Percentiles rank a stretch among this genome's conserved stretches.
These are phyloP conservation scores for Inga leiocalycina DNA, from an alignment of 306 rosid species.

Conservation along the genomic window DNA sequence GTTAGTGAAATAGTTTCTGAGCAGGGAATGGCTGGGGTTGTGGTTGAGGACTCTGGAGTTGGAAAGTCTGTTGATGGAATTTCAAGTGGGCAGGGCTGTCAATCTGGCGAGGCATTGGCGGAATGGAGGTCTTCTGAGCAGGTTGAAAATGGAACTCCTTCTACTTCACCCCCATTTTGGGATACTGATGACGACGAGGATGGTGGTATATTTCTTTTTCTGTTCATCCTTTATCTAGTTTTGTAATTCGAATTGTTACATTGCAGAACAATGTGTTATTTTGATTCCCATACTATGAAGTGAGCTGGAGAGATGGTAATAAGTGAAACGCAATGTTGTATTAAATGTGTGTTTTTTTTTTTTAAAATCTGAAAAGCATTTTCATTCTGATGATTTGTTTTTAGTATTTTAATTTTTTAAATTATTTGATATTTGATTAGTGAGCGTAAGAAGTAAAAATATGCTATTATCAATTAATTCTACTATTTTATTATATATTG, in stretches of 20 bases:
- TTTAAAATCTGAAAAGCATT: not conserved
- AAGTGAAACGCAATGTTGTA: not conserved
- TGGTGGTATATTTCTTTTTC: slow-evolving; percentile 54
- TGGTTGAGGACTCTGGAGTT: slow-evolving; percentile 75
- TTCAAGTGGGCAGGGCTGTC: slow-evolving; percentile 79
- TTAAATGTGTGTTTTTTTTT: slow-evolving; percentile 1
- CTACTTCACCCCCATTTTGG: slow-evolving; percentile 97
- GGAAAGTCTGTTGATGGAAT: slow-evolving; percentile 73
- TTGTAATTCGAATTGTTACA: not conserved
- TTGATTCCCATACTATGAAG: not conserved
- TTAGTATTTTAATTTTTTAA: slow-evolving; percentile 9
- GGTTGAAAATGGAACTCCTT: slow-evolving; percentile 93
- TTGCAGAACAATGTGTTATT: not conserved
- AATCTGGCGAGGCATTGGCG: slow-evolving; percentile 86
- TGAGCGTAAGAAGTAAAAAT: not conserved
- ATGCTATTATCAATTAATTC: not conserved
- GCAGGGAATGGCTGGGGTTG: slow-evolving; percentile 81
- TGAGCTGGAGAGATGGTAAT: slow-evolving; percentile 26
- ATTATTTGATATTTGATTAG: slow-evolving; percentile 5
- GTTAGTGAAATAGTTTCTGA: slow-evolving; percentile 46
- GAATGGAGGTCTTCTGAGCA: slow-evolving; percentile 99
- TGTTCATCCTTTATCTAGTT: not conserved
- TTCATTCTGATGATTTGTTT: not conserved
- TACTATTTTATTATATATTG: not conserved
- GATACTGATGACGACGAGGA: slow-evolving; percentile 91